Conservation (phyloP, 345 rosid genomes). For the Camelina hispida region DNA sequence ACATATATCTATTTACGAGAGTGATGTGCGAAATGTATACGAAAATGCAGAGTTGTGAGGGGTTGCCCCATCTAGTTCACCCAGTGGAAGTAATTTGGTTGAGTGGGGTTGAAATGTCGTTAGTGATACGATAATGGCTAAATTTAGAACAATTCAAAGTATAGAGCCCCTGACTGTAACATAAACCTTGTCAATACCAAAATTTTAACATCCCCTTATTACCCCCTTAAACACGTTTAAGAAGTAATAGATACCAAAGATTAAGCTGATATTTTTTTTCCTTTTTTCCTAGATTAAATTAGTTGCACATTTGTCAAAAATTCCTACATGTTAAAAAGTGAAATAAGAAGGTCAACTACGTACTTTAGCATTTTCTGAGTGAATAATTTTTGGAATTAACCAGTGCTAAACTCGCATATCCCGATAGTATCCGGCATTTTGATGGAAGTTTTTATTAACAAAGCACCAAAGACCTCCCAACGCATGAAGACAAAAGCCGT, state of each 20-base stretch:
- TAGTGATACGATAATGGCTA: not conserved
- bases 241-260: no score
- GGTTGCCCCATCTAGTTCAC: not conserved
- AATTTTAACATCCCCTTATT: not conserved
- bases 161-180: not conserved
- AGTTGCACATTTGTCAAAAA: not conserved
- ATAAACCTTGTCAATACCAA: conserved; percentile 4
- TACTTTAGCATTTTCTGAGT: not conserved
- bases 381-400: not conserved
- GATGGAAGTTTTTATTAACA: not conserved
- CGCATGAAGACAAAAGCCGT: conserved; percentile 1
- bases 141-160: not conserved
- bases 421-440: not conserved
- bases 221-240: not conserved
- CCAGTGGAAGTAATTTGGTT: not conserved
- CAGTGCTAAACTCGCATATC: not conserved
- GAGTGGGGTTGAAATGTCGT: conserved; percentile 2
- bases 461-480: not conserved
- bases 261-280: no score
- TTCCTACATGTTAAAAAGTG: not conserved
- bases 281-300: not conserved
- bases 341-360: not conserved
- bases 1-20: not conserved
- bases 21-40: not conserved
- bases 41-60: not conserved